phyloP scores from a whole-genome alignment of 345 rosid genomes.

The Murraya koenigii region DNA sequence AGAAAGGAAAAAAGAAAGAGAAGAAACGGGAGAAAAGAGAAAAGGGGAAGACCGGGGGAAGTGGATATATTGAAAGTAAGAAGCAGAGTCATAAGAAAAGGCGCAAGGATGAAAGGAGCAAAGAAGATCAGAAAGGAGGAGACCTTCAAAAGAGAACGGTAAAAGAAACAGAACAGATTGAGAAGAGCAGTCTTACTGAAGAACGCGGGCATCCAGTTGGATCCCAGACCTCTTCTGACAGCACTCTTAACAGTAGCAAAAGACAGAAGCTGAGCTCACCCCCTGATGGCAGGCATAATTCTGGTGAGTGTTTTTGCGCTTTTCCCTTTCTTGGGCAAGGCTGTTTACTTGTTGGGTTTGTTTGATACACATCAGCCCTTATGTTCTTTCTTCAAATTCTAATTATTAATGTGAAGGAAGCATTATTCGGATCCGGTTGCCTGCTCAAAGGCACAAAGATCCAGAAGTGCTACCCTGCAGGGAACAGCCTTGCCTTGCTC shows the following conservation, averaged over 20 bases:
- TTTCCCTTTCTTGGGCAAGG: conserved; percentile 49
- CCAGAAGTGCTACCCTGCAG: conserved; percentile 40
- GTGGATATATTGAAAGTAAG: conserved; percentile 20
- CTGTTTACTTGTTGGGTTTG: conserved; percentile 57
- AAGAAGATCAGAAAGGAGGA: conserved; percentile 29
- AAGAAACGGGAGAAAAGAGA: conserved; percentile 30
- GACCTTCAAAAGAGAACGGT: conserved; percentile 27
- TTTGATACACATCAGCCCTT: conserved; percentile 47
- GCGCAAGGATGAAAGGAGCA: conserved; percentile 28
- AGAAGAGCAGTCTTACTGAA: conserved; percentile 59
- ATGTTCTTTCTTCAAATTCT: conserved; percentile 45
- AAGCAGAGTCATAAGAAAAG: conserved; percentile 37
- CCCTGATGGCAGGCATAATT: conserved; percentile 36
- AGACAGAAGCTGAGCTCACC: conserved; percentile 37
- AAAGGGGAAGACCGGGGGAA: conserved; percentile 26
- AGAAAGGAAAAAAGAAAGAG: conserved; percentile 28
- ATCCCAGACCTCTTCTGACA: conserved; percentile 39
- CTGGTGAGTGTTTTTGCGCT: conserved; percentile 64
- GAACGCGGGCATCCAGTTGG: conserved; percentile 54
- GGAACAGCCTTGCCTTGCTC: conserved; percentile 42
- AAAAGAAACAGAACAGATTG: conserved; percentile 37
- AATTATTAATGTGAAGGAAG: conserved; percentile 59
- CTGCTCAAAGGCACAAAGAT: conserved; percentile 57
- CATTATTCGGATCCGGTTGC: conserved; percentile 70
- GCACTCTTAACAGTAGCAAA: conserved; percentile 41